Percentiles rank a stretch among this genome's conserved stretches.
Conservation (phyloP, 441 rosid genomes). For the Melianthus villosus region DNA sequence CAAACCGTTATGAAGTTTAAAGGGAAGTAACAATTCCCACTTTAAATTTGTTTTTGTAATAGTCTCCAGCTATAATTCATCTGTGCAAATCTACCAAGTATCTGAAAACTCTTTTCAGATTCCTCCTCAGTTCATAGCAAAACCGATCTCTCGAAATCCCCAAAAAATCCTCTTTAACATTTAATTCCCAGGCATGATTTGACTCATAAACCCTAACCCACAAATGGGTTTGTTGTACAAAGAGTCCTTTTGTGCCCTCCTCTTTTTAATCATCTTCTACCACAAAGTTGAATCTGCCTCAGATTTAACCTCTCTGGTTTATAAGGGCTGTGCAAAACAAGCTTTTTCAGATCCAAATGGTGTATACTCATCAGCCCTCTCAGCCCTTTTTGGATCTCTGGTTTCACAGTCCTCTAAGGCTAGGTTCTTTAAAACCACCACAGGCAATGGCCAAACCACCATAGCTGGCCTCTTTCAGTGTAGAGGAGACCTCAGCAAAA, state of each 20-base stretch:
- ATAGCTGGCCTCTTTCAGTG: conserved; percentile 89
- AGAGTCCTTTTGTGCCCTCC: conserved; percentile 11
- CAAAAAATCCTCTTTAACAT: no score
- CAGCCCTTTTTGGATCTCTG: conserved; percentile 66
- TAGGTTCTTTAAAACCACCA: conserved; percentile 66
- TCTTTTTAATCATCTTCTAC: conserved; percentile 19
- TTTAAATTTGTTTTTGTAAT: no score
- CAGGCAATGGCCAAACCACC: conserved; percentile 55
- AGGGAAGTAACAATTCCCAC: no score
- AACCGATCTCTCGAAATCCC: conserved; percentile 17
- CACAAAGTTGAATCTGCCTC: conserved; percentile 33
- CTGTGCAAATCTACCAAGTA: no score
- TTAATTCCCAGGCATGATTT: conserved; percentile 29
- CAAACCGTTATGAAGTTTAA: no score
- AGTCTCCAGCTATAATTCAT: no score
- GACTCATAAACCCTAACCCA: conserved; percentile 17
- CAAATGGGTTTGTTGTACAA: conserved; percentile 41
- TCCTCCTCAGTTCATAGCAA: conserved; percentile 12
- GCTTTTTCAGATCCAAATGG: conserved; percentile 69
- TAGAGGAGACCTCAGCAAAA: conserved; percentile 61
- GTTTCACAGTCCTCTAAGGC: conserved; percentile 69
- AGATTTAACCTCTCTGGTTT: conserved; percentile 53
- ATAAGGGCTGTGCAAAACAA: conserved; percentile 79
- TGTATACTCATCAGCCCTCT: conserved; percentile 57
- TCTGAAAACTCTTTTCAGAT: no score